Base-by-base conservation (phyloP, 352 stramenopile genomes). In the Elongisporangium anandrum region DNA sequence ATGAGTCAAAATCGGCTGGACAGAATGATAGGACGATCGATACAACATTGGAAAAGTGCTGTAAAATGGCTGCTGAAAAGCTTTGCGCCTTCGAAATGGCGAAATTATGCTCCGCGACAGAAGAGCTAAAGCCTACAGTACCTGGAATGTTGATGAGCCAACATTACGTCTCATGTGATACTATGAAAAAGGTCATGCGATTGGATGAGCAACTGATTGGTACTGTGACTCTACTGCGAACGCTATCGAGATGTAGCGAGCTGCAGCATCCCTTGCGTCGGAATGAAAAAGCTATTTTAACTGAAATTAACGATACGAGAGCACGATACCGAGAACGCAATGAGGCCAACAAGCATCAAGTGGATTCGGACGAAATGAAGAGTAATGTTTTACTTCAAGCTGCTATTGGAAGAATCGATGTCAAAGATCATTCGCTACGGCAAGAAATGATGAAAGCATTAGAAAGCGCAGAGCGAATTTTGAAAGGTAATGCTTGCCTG, bases 141-240 rank as follows among this genome's bases (percentile, higher is more conserved):
- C 62, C 69, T 23, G 79, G 72, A 16, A 60, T 70, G 22, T 71
- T 95, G 6, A 95, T 97, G 86, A 87, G 75, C 58, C 65, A 78
- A 50, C 71, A 84, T 45, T 77, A 85, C 26, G 59, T 96, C 9
- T 61, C 73, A 17, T 80, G 88, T 48, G 58, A 77, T 16, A 72
- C 81, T 5, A 88, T 94, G 78, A 77, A 79, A 61, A 52, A 45
- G 2, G 77, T 96, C 9, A 54, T 81, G 13, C 64, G 54, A 17
- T 38, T 71, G 3, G 52, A 21, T 17, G 38, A 65, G 21, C 39
- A 17, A 1, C 26, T 23, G 3, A 29, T 19, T 39, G 69, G 52
- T 12, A 61, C 62, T n/a, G 52, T 59, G 3, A 52, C 64, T 19
- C 54, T 77, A 4, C 47, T 77, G 52, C 48, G 54, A 15, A 38